These are phyloP conservation scores for Solanum chilense DNA, from an alignment of 257 asterid genomes.

Conservation along the genomic window DNA sequence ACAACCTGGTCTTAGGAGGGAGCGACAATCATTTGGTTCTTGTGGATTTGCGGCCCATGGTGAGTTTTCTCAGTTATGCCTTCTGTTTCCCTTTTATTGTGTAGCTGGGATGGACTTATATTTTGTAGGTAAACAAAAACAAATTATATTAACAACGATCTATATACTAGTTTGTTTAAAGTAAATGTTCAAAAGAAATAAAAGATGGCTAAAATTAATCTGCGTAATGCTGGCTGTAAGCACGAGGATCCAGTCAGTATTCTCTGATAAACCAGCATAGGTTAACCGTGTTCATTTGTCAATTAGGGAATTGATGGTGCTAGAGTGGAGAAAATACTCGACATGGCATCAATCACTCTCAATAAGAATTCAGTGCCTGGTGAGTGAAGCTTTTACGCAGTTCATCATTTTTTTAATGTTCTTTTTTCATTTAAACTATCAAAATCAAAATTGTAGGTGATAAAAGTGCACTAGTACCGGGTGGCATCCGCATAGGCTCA, in stretches of 20 bases:
- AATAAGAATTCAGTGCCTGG: conserved; percentile 97
- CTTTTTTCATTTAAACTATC: not conserved
- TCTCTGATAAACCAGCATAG: not conserved
- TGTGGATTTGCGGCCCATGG: conserved; percentile 89
- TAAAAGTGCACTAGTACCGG: conserved; percentile 86
- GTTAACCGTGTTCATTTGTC: not conserved
- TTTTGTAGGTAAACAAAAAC: not conserved
- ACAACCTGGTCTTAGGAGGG: conserved; percentile 86
- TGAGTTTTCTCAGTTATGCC: conserved; percentile 12
- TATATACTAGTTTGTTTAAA: not conserved
- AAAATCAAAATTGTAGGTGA: conserved; percentile 38
- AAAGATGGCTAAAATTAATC: not conserved
- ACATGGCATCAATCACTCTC: conserved; percentile 90
- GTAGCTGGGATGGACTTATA: not conserved
- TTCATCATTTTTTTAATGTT: not conserved
- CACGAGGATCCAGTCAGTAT: not conserved
- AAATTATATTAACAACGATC: not conserved
- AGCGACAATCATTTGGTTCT: conserved; percentile 97
- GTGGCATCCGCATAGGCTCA: conserved; percentile 89
- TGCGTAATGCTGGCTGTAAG: not conserved
- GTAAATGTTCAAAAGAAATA: not conserved
- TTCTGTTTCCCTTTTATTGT: not conserved
- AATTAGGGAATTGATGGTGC: conserved; percentile 89
- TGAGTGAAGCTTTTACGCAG: conserved; percentile 11
- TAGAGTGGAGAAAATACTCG: conserved; percentile 85